Base-by-base conservation (phyloP, 306 rosid species). In the Prunus mira region DNA sequence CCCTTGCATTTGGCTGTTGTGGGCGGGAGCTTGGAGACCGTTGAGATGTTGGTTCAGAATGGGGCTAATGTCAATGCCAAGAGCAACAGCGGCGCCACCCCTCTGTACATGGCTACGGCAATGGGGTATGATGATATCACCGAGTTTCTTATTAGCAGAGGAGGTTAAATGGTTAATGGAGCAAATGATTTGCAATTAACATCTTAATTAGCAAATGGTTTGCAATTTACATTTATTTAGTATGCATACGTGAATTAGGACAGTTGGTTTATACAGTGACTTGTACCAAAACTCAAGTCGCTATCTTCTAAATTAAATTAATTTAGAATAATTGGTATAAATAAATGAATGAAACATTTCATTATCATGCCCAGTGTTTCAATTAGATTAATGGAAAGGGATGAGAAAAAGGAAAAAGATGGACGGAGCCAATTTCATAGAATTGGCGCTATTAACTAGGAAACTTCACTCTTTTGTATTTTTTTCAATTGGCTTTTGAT, bases 1-100 rank as follows among this genome's bases (percentile, higher is more conserved):
- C 93, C 97, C 0, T 81, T 93, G 80, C 97, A 93, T 65, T 80
- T 87, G 87, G 97, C 97, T 1, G 90, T 85, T 43, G 81, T 81
- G 57, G 72, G 91, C 18, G 92, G 97, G 3, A 73, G 84, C 61
- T 24, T 87, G 14, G 97, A 79, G 61, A 82, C 85, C 0, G 89
- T 89, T 2, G 74, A 67, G n/a, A 73, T 81, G 4, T 76, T 93
- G 66, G 85, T 89, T 6, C 67, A 70, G 1, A 80, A 80, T 75
- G 96, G 91, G 14, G 96, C 85, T 24, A 82, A 90, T 58, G 56
- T 88, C 12, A 80, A 87, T 82, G 81, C 76, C 17, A 73, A 70
- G 73, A 93, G 78, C 67, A 82, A 71, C 61, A 79, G 62, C 41
- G 88, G 89, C 43, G 91, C 82, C 12, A 89, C 89, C 11, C 93